A percentile compares a stretch with the other conserved stretches of the same genome.
Conservation (phyloP, 345 rosid species). For the Lepidium didymum region DNA sequence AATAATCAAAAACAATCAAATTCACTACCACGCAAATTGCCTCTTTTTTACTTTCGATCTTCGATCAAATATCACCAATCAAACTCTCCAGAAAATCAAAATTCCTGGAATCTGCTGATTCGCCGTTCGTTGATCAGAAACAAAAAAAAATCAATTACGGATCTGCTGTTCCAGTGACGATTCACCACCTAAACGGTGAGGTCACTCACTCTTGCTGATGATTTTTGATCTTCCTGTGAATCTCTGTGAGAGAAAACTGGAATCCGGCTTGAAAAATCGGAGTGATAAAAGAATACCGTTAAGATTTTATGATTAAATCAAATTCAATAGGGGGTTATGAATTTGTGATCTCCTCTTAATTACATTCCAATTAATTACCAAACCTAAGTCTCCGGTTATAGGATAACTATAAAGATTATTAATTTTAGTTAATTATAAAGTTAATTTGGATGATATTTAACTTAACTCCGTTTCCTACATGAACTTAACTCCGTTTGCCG, state of each 20-base stretch:
- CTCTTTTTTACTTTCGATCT: background rate
- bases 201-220: background rate
- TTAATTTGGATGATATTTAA: too few relatives aligned
- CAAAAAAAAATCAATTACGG: background rate
- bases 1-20: background rate
- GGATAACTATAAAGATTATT: too few relatives aligned
- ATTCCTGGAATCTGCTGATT: conserved; percentile 3
- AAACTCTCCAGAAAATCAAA: background rate
- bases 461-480: too few relatives aligned
- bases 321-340: background rate
- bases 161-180: background rate
- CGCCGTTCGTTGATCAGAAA: background rate
- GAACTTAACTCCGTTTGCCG: too few relatives aligned
- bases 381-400: background rate
- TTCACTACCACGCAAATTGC: background rate
- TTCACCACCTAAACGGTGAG: background rate
- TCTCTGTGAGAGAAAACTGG: background rate
- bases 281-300: background rate
- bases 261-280: background rate
- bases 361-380: background rate
- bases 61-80: background rate
- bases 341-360: background rate
- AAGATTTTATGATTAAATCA: background rate
- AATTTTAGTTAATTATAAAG: too few relatives aligned
- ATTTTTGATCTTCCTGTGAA: background rate